These are phyloP conservation scores for Citrus sp. DNA, from an alignment of 345 rosid genomes.

Conservation along the genomic window DNA sequence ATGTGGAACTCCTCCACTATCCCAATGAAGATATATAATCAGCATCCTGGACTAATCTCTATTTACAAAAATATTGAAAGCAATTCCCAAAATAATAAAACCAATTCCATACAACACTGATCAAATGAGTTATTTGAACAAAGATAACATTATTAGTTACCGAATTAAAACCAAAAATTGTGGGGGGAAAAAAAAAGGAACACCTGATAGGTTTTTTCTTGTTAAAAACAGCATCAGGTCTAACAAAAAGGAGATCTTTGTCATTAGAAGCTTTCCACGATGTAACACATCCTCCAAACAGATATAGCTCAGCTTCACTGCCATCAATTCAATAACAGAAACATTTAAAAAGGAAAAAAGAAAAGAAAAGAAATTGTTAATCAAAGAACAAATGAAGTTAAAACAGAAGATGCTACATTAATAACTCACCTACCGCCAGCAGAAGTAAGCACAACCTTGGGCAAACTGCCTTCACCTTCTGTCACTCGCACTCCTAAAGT, in stretches of 20 bases:
- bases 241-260: slow-evolving; percentile 78
- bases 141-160: neutral
- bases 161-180: neutral
- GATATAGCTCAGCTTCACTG: slow-evolving; percentile 89
- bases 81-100: neutral
- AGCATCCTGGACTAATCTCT: neutral
- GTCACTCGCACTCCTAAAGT: slow-evolving; percentile 54
- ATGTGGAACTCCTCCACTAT: slow-evolving; percentile 94
- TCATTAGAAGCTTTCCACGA: slow-evolving; percentile 83
- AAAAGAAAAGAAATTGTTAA: neutral
- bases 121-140: neutral
- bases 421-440: slow-evolving; percentile 54
- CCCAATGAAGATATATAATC: slow-evolving; percentile 21
- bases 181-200: neutral
- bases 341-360: too few relatives aligned
- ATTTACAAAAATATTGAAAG: neutral
- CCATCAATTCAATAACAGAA: neutral
- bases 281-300: slow-evolving; percentile 85
- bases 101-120: neutral
- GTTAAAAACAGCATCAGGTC: slow-evolving; percentile 96
- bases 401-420: neutral
- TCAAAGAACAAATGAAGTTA: neutral
- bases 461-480: slow-evolving; percentile 87
- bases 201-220: slow-evolving; percentile 90
- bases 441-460: slow-evolving; percentile 75